Conservation (phyloP, 2,329 filamentous ascomycete species). For the Periconia digitata region DNA sequence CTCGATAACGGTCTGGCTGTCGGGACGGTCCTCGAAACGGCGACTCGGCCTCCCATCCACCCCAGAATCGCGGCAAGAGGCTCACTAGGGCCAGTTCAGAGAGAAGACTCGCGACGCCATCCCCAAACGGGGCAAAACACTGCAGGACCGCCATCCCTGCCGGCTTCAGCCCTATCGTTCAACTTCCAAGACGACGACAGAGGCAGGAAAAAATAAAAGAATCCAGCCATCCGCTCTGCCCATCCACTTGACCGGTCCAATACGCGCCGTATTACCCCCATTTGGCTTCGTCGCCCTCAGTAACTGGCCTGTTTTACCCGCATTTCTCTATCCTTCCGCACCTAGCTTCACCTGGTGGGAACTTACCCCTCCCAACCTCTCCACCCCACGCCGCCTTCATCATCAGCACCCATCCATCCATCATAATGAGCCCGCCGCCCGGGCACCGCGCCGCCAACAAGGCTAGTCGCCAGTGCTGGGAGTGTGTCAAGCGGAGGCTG, state of each 20-base stretch:
- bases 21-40: too few relatives aligned
- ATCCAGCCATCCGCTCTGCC: conserved; percentile 11
- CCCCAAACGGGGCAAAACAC: conserved; percentile 1
- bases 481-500: conserved; percentile 32
- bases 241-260: not conserved
- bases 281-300: conserved; percentile 2
- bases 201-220: conserved; percentile 19
- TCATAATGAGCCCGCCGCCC: not conserved
- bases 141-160: conserved; percentile 1
- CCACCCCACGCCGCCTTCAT: not conserved
- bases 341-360: too few relatives aligned
- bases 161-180: not conserved
- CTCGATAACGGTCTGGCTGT: too few relatives aligned
- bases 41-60: not conserved
- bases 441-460: conserved; percentile 17
- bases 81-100: not conserved
- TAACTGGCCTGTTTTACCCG: not conserved
- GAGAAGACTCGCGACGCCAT: not conserved
- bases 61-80: not conserved
- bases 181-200: conserved; percentile 10
- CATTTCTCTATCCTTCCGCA: not conserved
- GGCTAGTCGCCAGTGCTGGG: conserved; percentile 36
- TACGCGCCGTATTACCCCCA: conserved; percentile 5
- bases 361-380: not conserved
- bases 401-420: not conserved